Evolutionary conservation across 2,329 filamentous ascomycete species (phyloP), one percentile per base, ranked within the genome.

Genomic region (Hymenoscyphus linearis): DNA sequence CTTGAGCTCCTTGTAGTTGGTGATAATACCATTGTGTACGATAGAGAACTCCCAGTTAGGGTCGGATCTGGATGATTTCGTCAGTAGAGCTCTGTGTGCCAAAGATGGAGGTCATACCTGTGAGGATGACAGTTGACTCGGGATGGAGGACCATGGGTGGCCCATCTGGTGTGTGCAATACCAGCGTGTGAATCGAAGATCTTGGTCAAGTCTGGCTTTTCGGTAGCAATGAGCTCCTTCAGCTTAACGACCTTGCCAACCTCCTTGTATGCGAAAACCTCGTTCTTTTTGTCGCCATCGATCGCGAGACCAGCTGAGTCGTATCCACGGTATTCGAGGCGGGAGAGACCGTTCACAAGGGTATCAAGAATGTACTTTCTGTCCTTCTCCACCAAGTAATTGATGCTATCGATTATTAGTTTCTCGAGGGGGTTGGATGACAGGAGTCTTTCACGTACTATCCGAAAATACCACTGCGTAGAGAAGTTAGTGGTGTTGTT

Each of bases 1-100:
- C 86, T 93, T 96, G 72, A 99, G 82, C 81, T 99, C 95, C 85
- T 99, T 99, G 86, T 99, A 99, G 85, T 99, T 99, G 82, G 95
- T 99, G 79, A 99, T 99, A 84, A 99, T 99, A 75, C 95, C 95
- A 80, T 99, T 99, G 88, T 99, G 95, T 64, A 98, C 95, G 71
- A 99, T 88, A 68, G 91, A 85, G 78, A 99, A 99, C 80, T 99
- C 90, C 92, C 93, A 99, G 73, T 81, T 90, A 71, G 89, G 86
- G 77, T 99, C 95, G 68, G 93, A 98, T 78, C 93, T 96, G 68
- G 18, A 63, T 58, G 55, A 16, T 40, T 14, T 31, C 25, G 64
- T 67, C 35, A 72, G 70, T 55, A 52, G 55, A 35, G 37, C 53
- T 18, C 26, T 27, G 13, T 16, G 34, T 14, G 31, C 16, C 34